Evolutionary conservation across 208 protist genomes (phyloP), one percentile per base, ranked within the genome.

Genomic region (Wallacemonas sp.): DNA sequence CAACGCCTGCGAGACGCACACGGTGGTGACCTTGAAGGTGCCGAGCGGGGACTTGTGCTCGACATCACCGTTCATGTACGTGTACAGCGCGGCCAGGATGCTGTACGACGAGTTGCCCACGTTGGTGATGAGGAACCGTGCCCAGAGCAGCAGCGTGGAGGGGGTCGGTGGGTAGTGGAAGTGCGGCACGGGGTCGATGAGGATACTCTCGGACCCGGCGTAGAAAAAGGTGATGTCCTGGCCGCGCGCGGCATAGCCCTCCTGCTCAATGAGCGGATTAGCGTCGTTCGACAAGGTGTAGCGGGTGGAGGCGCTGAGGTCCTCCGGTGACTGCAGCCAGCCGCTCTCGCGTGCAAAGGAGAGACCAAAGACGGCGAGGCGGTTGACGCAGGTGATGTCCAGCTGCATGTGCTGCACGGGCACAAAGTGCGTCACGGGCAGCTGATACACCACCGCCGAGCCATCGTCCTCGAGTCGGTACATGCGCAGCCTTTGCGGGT

Each of bases 91-190:
- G 16, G 55, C 62, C 66, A 77, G 73, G 10, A 92, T 52, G 28
- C 72, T 74, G 70, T 86, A 84, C 26, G 79, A 87, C 70, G 68
- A 84, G 61, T 28, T 82, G 33, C 86, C 86, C 1, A 92, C 77
- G 67, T 81, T 55, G 2, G 68, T 66, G 3, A 92, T 48, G 57
- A 62, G 63, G 23, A 86, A 79, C 28, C 69, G 65, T 1, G 61
- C 72, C 38, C 38, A 74, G 11, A 64, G 74, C 44, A 87, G 49
- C 20, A 89, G 26, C 36, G 73, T 80, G 1, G 79, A 81, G 12
- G 80, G 72, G 23, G 71, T 77, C 12, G 72, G 77, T 1, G 64
- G 61, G 22, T 57, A 63, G 45, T 75, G 42, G 20, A 86, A 77
- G 59, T 72, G 49, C 1, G 74, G 70, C 16, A 23, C 38, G 33